Evolutionary conservation across 2,329 filamentous ascomycete species (phyloP).

Genomic region (Zelopaecilomyces penicillatus): DNA sequence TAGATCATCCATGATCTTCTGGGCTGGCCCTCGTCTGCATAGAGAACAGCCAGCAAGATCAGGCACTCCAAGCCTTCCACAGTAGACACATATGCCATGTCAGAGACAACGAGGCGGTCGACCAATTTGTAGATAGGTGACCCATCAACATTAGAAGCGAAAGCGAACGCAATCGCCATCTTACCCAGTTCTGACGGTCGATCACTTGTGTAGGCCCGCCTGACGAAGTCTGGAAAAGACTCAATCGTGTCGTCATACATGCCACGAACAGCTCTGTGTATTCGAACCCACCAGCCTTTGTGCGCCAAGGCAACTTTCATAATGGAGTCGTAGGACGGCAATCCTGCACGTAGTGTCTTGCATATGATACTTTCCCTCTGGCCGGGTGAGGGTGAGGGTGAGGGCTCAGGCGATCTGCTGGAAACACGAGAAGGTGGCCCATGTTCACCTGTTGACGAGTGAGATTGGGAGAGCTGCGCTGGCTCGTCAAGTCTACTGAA

Average conservation of each 20-base stretch:
- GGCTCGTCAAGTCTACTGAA: too few relatives aligned
- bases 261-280: too few relatives aligned
- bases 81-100: slow-evolving; percentile 31
- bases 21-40: slow-evolving; percentile 35
- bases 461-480: too few relatives aligned
- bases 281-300: slow-evolving; percentile 15
- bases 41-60: slow-evolving; percentile 33
- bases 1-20: slow-evolving; percentile 32
- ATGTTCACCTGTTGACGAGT: too few relatives aligned
- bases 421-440: too few relatives aligned
- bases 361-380: slow-evolving; percentile 1
- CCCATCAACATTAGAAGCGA: slow-evolving; percentile 20
- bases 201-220: slow-evolving; percentile 24
- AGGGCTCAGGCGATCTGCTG: too few relatives aligned
- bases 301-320: slow-evolving; percentile 9
- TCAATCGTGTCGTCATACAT: slow-evolving; percentile 17
- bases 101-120: slow-evolving; percentile 30
- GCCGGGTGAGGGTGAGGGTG: too few relatives aligned
- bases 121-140: slow-evolving; percentile 24
- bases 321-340: slow-evolving; percentile 13
- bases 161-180: slow-evolving; percentile 28
- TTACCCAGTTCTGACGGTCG: slow-evolving; percentile 30
- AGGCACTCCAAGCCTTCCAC: slow-evolving; percentile 35
- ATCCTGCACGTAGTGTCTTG: slow-evolving; percentile 9
- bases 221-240: slow-evolving; percentile 22